Evolutionary conservation across 2,329 filamentous ascomycete species (phyloP), one percentile per base, ranked within the genome.

Genomic region (Tympanopsis confertula): DNA sequence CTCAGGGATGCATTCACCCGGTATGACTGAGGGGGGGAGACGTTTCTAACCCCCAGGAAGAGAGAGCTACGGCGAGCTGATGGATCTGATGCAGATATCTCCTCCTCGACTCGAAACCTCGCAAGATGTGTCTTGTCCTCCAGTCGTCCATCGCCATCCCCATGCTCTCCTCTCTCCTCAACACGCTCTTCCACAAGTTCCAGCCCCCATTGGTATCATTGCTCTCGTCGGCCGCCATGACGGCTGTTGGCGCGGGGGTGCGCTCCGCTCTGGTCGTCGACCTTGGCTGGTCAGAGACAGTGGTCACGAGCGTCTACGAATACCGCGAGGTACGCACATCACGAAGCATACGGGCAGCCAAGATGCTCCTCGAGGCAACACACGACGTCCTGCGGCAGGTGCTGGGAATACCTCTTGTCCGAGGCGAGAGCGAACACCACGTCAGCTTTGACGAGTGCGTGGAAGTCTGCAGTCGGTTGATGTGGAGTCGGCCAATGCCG

Each of bases 251-350:
- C 5, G 87, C 88, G 4, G 91, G 91, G 1, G 64, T 94, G 29
- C 78, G 91, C 13, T 86, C 85, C n/a, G 86, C 82, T 1, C 58
- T 98, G 29, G 76, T 96, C 1, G 68, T 98, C 26, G 87, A 98
- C 51, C 70, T 98, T 42, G 91, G 89, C 32, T 98, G 91, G 91
- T 71, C 78, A 30, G 91, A 96, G 57, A 94, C 88, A 0, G 72
- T 81, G 1, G 74, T 93, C 17, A 94, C 86, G 1, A 83, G 80
- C 5, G 71, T 96, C 5, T 96, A 88, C 52, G 91, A 98, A 58
- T 94, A 87, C 55, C 79, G 85, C 38, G 87, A 94, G 54, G 75
- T 94, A 1, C 68, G 70, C 13, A 76, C 75, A 38, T 73, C 68
- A 40, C 71, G 85, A 38, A 89, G 75, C 28, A 68, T 85, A 13